Base-by-base conservation (phyloP, 306 rosid species). In the Vachellia pachyceras region DNA sequence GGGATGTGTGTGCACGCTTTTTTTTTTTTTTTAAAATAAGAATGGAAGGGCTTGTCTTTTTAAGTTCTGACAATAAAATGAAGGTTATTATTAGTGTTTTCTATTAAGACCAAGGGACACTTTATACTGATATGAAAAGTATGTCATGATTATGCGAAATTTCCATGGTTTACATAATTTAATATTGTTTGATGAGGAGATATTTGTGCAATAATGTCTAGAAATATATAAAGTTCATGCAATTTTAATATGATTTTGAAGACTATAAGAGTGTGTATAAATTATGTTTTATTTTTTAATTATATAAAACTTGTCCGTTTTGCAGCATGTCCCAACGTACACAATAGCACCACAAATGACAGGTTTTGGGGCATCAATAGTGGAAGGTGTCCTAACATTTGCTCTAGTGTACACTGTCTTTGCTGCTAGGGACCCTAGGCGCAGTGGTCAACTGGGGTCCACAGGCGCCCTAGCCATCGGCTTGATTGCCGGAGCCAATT, bases 321-420 rank as follows among this genome's bases (percentile, higher is more conserved):
- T 20, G 25, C 86, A 92, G 98, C 97, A 84, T 69, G 88, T 93
- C 25, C 95, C 93, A 50, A 84, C 89, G 23, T 88, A 88, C 68
- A 25, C 78, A 0, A 91, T 95, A 40, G 89, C 95, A 5, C 93
- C 85, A 76, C 94, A 93, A 74, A 95, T 95, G 92, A 93, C 98
- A 5, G 99, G 97, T 10, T 95, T 95, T 70, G 98, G 98, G 80
- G 99, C 99, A 44, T 91, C 99, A 0, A 29, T 93, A 17, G 63
- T 95, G 81, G 99, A 95, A 75, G 98, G 99, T 3, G 50, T 90
- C 6, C 67, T 89, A 15, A 95, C 98, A 63, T 95, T 90, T 78
- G 87, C 57, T 1, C 22, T 95, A 79, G 98, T 95, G 29, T 95
- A 89, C 84, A 90, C 97, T 5, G 86, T 95, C 4, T 93, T 82